Percentiles rank a stretch among this genome's conserved stretches.
These are phyloP conservation scores for Sporothrix dimorphospora DNA, from an alignment of 2,329 filamentous ascomycete species.

Conservation along the genomic window DNA sequence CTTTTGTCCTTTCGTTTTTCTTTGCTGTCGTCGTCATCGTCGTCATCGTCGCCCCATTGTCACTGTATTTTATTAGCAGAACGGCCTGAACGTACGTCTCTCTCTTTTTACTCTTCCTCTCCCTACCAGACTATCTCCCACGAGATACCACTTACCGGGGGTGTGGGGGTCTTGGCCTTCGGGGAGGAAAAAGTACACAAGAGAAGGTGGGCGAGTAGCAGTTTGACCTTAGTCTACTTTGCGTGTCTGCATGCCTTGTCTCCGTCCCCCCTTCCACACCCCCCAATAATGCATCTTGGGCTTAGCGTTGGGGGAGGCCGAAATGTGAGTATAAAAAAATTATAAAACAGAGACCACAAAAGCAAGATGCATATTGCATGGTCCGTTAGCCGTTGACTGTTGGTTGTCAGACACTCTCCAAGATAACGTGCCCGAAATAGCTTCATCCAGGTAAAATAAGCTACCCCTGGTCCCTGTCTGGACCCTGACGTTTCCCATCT, in stretches of 20 bases:
- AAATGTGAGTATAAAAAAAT: background rate
- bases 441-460: background rate
- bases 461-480: background rate
- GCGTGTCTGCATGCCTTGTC: background rate
- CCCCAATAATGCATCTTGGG: background rate
- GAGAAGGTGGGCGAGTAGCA: background rate
- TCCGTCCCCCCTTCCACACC: background rate
- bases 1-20: background rate
- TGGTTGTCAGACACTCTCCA: background rate
- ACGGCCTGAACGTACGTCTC: background rate
- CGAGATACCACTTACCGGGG: conserved; percentile 15
- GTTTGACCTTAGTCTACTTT: background rate
- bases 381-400: background rate
- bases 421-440: background rate
- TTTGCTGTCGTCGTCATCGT: conserved; percentile 3
- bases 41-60: background rate
- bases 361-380: background rate
- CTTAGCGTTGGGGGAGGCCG: conserved; percentile 23
- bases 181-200: background rate
- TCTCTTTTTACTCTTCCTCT: no score
- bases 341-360: background rate
- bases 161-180: conserved; percentile 15
- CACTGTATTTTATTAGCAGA: background rate
- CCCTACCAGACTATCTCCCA: background rate
- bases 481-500: background rate